A percentile compares a stretch with the other conserved stretches of the same genome.
Conservation (phyloP, 2,329 filamentous ascomycete species). For the Fusarium robinianum region DNA sequence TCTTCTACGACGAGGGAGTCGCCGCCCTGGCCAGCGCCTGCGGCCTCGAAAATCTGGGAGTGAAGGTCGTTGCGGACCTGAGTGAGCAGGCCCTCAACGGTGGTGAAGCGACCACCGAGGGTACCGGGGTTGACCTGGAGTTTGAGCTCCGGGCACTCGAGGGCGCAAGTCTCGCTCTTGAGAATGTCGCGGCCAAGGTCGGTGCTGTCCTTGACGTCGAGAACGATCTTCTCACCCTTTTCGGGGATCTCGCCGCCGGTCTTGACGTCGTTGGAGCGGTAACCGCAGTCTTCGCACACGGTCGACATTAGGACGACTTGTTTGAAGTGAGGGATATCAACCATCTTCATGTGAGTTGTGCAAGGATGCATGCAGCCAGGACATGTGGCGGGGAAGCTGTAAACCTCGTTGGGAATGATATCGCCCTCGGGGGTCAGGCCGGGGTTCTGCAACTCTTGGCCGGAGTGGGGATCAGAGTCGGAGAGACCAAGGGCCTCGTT, state of each 20-base stretch:
- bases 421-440: conserved; percentile 64
- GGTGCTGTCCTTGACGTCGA: conserved; percentile 68
- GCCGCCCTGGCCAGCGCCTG: conserved; percentile 63
- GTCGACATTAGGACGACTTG: conserved; percentile 96
- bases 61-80: conserved; percentile 91
- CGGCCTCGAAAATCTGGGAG: conserved; percentile 82
- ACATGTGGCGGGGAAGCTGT: conserved; percentile 88
- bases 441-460: conserved; percentile 58
- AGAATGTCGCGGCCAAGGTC: conserved; percentile 93
- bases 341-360: conserved; percentile 97
- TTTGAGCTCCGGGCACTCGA: conserved; percentile 84
- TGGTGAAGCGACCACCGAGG: conserved; percentile 94
- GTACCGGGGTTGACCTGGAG: conserved; percentile 91
- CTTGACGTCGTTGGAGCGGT: conserved; percentile 96
- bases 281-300: conserved; percentile 87
- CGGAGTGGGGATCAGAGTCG: conserved; percentile 61
- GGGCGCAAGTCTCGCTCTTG: conserved; percentile 89
- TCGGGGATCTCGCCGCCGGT: conserved; percentile 91
- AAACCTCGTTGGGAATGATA: conserved; percentile 91
- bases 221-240: conserved; percentile 80
- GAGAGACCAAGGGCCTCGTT: conserved; percentile 83
- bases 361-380: conserved; percentile 87
- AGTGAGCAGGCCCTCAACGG: conserved; percentile 89
- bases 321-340: conserved; percentile 97
- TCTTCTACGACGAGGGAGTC: conserved; percentile 74